A percentile compares a stretch with the other conserved stretches of the same genome.
Conservation (phyloP, 179 eudicot species). For the Beta macrorhiza region DNA sequence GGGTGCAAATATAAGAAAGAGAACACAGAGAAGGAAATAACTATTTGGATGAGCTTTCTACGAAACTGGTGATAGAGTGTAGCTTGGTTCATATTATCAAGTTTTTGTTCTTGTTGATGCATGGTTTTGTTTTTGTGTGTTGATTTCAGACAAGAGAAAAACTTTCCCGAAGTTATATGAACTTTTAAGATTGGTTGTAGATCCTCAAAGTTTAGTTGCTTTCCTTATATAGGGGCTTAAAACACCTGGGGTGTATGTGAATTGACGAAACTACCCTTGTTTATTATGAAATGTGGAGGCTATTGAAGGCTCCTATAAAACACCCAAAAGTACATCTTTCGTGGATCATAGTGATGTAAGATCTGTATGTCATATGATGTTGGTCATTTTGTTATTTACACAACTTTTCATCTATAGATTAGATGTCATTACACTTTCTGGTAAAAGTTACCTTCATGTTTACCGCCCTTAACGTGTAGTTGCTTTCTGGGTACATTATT, state of each 20-base stretch:
- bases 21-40: constrained; percentile 32
- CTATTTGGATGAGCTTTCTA: constrained; percentile 32
- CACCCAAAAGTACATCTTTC: neutral
- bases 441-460: constrained; percentile 28
- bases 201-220: constrained; percentile 25
- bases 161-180: constrained; percentile 15
- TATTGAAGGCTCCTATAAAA: neutral
- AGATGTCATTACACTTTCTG: constrained; percentile 7
- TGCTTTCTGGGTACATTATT: constrained; percentile 34
- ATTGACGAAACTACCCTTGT: constrained; percentile 32
- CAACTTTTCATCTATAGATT: neutral
- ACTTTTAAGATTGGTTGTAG: constrained; percentile 30
- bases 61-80: constrained; percentile 16
- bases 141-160: constrained; percentile 16
- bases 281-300: neutral
- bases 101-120: constrained; percentile 22
- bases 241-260: constrained; percentile 12
- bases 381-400: constrained; percentile 7
- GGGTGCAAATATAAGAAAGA: constrained; percentile 41
- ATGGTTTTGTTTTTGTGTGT: constrained; percentile 8
- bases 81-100: constrained; percentile 26
- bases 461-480: constrained; percentile 25
- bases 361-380: constrained; percentile 20
- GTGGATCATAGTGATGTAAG: constrained; percentile 24
- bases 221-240: constrained; percentile 29